phyloP scores from a whole-genome alignment of 352 stramenopile genomes.

The Globisporangium parvum region DNA sequence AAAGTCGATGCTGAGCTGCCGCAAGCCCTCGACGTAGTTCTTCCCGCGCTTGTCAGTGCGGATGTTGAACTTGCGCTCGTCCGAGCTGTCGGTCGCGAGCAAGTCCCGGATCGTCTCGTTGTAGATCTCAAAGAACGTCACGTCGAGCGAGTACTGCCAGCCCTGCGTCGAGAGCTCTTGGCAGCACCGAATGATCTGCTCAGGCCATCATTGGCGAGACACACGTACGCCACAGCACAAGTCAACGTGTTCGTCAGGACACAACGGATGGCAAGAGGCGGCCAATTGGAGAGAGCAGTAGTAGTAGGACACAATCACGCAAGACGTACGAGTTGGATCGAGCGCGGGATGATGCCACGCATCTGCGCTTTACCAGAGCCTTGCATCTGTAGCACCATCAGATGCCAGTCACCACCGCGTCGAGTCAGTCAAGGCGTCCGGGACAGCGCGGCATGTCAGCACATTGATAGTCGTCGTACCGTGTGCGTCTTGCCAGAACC shows the following conservation, averaged over 20 bases:
- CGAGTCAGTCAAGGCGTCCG: too few species aligned
- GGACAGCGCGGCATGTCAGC: too few species aligned
- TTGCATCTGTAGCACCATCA: constrained; percentile 83
- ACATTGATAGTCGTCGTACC: constrained; percentile 9
- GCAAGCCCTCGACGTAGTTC: constrained; percentile 89
- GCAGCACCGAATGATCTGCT: constrained; percentile 73
- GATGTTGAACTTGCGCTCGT: constrained; percentile 70
- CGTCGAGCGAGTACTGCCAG: constrained; percentile 96
- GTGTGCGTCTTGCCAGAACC: constrained; percentile 97
- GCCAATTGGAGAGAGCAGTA: neutral
- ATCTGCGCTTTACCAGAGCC: constrained; percentile 93
- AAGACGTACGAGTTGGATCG: constrained; percentile 80
- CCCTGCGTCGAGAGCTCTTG: constrained; percentile 66
- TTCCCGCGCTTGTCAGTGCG: constrained; percentile 73
- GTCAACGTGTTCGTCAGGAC: neutral
- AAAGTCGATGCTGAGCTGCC: constrained; percentile 69
- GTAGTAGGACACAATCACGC: neutral
- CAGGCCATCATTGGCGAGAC: neutral
- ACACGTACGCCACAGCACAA: neutral
- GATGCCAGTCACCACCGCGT: neutral
- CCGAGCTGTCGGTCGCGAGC: constrained; percentile 58
- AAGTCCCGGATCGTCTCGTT: constrained; percentile 99
- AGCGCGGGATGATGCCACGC: constrained; percentile 97
- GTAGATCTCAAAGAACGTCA: constrained; percentile 99
- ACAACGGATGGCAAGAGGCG: neutral